Conservation (phyloP, 176 grass and related monocot species). For the Lolium perenne region DNA sequence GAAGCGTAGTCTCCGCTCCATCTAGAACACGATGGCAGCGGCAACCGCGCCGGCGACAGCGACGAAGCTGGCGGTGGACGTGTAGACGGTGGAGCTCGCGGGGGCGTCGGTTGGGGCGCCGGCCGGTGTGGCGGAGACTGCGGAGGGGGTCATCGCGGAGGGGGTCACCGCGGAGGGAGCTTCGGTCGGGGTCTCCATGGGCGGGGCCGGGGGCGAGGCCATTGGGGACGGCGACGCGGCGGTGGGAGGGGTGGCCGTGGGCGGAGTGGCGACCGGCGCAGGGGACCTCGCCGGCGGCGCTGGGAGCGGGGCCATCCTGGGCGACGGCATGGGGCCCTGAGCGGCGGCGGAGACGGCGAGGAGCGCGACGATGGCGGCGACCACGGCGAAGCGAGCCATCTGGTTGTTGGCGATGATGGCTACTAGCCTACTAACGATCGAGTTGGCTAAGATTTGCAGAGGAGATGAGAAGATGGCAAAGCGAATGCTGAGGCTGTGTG, state of each 20-base stretch:
- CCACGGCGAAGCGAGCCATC: slow-evolving; percentile 7
- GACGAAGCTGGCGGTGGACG: slow-evolving; percentile 42
- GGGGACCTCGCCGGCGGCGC: slow-evolving; percentile 44
- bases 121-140: slow-evolving; percentile 20
- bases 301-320: slow-evolving; percentile 46
- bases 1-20: neutral
- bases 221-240: slow-evolving; percentile 38
- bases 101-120: neutral
- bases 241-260: neutral
- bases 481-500: neutral
- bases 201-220: slow-evolving; percentile 38
- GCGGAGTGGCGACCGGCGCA: slow-evolving; percentile 8
- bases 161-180: slow-evolving; percentile 9
- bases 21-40: slow-evolving; percentile 58
- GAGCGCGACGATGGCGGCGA: slow-evolving; percentile 34
- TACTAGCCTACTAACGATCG: neutral
- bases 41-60: slow-evolving; percentile 46
- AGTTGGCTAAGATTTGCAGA: neutral
- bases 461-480: neutral
- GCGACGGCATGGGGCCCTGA: too few relatives aligned
- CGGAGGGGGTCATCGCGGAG: neutral
- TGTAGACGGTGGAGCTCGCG: neutral
- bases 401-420: neutral
- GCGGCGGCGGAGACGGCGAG: slow-evolving; percentile 38
- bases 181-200: neutral